These are phyloP conservation scores for Fraxinus paxiana DNA, from an alignment of 305 asterid genomes.

Conservation along the genomic window DNA sequence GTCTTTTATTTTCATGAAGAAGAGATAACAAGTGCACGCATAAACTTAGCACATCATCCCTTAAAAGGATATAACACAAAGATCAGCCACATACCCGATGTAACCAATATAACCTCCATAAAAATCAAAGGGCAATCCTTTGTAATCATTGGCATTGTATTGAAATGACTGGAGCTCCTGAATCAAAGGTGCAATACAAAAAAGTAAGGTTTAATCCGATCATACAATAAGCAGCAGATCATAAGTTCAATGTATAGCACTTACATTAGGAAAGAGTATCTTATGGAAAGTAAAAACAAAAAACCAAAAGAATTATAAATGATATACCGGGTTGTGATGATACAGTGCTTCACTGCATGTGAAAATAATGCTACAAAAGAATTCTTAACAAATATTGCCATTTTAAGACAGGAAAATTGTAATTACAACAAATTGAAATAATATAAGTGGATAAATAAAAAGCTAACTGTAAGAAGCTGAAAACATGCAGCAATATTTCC, in stretches of 20 bases:
- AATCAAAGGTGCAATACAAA: conserved; percentile 12
- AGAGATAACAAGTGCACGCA: not conserved
- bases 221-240: not conserved
- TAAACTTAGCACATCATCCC: not conserved
- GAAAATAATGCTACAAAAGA: not conserved
- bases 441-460: not conserved
- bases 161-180: conserved; percentile 82
- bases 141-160: conserved; percentile 68
- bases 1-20: not conserved
- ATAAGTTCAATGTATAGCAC: not conserved
- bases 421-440: not conserved
- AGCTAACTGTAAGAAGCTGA: not conserved
- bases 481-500: not conserved
- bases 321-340: not conserved
- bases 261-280: not conserved
- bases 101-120: conserved; percentile 93
- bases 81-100: conserved; percentile 58
- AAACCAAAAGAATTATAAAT: not conserved
- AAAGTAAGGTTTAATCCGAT: not conserved
- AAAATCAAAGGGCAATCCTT: conserved; percentile 88
- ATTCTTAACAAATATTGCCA: not conserved
- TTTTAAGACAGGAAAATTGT: not conserved
- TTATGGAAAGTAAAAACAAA: not conserved
- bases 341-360: not conserved
- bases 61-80: not conserved